Evolutionary conservation across 768 basidiomycete species (phyloP).

Genomic region (Boletus subparvulus): DNA sequence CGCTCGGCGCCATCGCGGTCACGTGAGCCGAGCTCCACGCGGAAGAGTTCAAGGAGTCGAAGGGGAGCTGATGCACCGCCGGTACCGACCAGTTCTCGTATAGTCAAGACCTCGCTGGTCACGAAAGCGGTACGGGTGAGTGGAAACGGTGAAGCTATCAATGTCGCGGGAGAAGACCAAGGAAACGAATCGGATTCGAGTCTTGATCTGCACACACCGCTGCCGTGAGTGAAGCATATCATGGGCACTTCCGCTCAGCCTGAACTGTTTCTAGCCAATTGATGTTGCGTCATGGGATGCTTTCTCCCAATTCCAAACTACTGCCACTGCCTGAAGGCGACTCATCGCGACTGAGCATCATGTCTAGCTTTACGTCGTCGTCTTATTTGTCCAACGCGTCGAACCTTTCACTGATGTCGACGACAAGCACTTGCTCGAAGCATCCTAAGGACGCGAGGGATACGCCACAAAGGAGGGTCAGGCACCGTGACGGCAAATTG

Average conservation of each 20-base stretch:
- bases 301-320: conserved; percentile 66
- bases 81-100: conserved; percentile 8
- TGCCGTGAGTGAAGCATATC: conserved; percentile 51
- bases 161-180: conserved; percentile 26
- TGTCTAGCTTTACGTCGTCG: conserved; percentile 22
- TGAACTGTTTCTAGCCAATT: conserved; percentile 43
- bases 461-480: conserved; percentile 51
- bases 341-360: conserved; percentile 25
- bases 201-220: conserved; percentile 64
- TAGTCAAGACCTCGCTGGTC: neutral
- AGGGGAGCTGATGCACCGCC: conserved; percentile 10
- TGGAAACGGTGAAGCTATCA: neutral
- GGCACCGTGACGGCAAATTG: conserved; percentile 61
- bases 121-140: neutral
- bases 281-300: conserved; percentile 64
- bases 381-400: conserved; percentile 31
- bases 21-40: conserved; percentile 21
- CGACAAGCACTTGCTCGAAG: conserved; percentile 25
- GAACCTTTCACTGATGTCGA: conserved; percentile 25
- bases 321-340: conserved; percentile 35
- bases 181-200: conserved; percentile 59
- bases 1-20: conserved; percentile 22
- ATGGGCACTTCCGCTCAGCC: neutral
- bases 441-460: conserved; percentile 54
- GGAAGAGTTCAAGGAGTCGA: conserved; percentile 11